Base-by-base conservation (phyloP, 1,139 yeast species). In the Barnettozyma hawaiiensis region DNA sequence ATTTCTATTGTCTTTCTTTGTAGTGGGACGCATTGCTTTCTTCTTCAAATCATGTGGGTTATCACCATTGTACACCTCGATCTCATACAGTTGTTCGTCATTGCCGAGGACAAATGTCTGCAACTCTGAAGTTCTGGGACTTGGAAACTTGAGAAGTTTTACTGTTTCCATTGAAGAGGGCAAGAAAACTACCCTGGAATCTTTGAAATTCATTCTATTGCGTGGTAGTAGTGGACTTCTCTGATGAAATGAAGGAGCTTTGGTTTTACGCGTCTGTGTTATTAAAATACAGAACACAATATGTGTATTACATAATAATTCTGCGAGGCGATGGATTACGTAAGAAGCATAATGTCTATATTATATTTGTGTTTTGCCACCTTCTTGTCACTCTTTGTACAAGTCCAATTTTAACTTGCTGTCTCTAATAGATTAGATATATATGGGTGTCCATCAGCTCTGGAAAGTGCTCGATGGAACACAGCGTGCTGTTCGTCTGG, bases 391-490 rank as follows among this genome's bases (percentile, higher is more conserved):
- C 4, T n/a, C 16, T 29, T 18, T 29, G 32, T n/a, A n/a, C n/a
- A n/a, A n/a, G n/a, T n/a, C n/a, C n/a, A n/a, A n/a, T n/a, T n/a
- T n/a, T n/a, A n/a, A n/a, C n/a, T n/a, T n/a, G n/a, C n/a, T n/a
- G n/a, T n/a, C n/a, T n/a, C n/a, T n/a, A n/a, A n/a, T n/a, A n/a
- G n/a, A n/a, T n/a, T n/a, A n/a, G n/a, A n/a, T n/a, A n/a, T n/a
- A n/a, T n/a, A 92, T 94, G 99, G 99, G 99, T 66, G 99, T 94
- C 41, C 86, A 86, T 55, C 86, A 95, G 8, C 73, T 94, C 42
- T 94, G 99, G 99, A 90, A 82, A 41, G 81, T 92, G 16, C 71
- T 92, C 5, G 95, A 90, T 4, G 95, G 97, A 0, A 78, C 92
- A 0, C 95, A 97, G 0, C 71, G 85, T 43, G 97, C 98, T 0